A percentile compares a stretch with the other conserved stretches of the same genome.
These are phyloP conservation scores for Ceratobasidium theobromae DNA, from an alignment of 1,284 basidiomycete genomes.

Conservation along the genomic window DNA sequence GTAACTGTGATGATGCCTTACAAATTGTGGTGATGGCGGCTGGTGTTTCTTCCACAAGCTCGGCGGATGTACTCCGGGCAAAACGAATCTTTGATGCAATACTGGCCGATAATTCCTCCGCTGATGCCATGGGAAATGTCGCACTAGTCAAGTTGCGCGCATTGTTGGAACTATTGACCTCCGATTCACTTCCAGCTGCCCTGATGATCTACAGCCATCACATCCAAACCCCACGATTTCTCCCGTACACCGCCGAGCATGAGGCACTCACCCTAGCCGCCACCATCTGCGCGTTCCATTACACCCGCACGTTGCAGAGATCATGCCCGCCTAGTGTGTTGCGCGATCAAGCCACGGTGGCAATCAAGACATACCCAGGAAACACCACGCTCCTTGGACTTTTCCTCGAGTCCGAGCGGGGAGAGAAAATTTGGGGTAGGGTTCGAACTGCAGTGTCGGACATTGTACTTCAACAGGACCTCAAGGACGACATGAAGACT, in stretches of 20 bases:
- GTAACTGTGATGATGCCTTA: slow-evolving; percentile 53
- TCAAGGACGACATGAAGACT: slow-evolving; percentile 47
- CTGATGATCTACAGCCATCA: background rate
- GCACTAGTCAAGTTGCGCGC: slow-evolving; percentile 57
- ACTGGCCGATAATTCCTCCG: background rate
- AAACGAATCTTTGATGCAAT: slow-evolving; percentile 49
- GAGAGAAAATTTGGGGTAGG: slow-evolving; percentile 70
- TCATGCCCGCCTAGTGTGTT: slow-evolving; percentile 61
- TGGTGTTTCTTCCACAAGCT: slow-evolving; percentile 49
- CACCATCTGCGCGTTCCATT: slow-evolving; percentile 63
- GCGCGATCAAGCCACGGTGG: slow-evolving; percentile 58
- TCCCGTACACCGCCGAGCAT: slow-evolving; percentile 45
- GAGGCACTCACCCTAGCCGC: slow-evolving; percentile 64
- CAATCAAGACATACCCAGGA: slow-evolving; percentile 61
- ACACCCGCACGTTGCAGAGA: slow-evolving; percentile 57
- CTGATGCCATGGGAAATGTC: slow-evolving; percentile 15
- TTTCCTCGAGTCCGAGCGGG: slow-evolving; percentile 76
- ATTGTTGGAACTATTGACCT: slow-evolving; percentile 61
- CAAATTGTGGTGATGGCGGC: slow-evolving; percentile 57
- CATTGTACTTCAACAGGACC: slow-evolving; percentile 6
- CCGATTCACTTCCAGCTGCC: slow-evolving; percentile 24
- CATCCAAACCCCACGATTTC: slow-evolving; percentile 37
- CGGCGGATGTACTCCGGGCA: slow-evolving; percentile 56
- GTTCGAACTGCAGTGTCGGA: slow-evolving; percentile 50
- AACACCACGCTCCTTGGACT: slow-evolving; percentile 75